Evolutionary conservation across 2,329 filamentous ascomycete species (phyloP), one percentile per base, ranked within the genome.

Genomic region (Pyricularia grisea): DNA sequence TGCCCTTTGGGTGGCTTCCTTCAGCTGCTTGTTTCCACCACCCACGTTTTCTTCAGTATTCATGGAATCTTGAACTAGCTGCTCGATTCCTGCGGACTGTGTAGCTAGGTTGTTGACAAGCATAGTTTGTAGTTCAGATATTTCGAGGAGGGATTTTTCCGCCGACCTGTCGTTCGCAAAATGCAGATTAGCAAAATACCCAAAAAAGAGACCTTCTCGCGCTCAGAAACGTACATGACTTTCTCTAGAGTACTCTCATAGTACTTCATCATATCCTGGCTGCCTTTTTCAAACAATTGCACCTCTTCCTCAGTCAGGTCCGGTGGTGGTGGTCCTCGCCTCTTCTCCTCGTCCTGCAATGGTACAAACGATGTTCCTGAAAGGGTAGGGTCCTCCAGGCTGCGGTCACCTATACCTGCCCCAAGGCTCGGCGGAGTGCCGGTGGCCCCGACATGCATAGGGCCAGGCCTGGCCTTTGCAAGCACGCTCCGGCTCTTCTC

Each of bases 221-320:
- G 7, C n/a, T 25, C 25, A 68, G 28, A 11, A 23, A 85, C 91
- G 68, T 86, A 96, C 92, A 91, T 92, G 73, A 98, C 93, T 85
- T 98, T 95, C 78, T 94, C 91, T 77, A 98, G 82, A n/a, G 92
- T 93, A 80, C 91, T 93, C 79, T 97, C 93, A 78, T 96, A 97
- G 79, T 97, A 92, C 78, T 91, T 92, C 74, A 98, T 84, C 89
- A 99, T 93, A 72, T 92, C 90, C 78, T 93, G 90, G 76, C 98
- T 97, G 76, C 96, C 94, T 79, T 93, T 87, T 73, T 94, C 94
- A 80, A 99, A 98, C 76, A 97, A 87, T 78, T 97, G 94, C 68
- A 95, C 82, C 79, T 98, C 94, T 76, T 97, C 93, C 27, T 89
- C 84, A 23, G 91, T 92, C 71, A 97, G 81, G 71, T 89, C 86